Base-by-base conservation (phyloP, 352 stramenopile genomes). In the Peronospora farinosa region DNA sequence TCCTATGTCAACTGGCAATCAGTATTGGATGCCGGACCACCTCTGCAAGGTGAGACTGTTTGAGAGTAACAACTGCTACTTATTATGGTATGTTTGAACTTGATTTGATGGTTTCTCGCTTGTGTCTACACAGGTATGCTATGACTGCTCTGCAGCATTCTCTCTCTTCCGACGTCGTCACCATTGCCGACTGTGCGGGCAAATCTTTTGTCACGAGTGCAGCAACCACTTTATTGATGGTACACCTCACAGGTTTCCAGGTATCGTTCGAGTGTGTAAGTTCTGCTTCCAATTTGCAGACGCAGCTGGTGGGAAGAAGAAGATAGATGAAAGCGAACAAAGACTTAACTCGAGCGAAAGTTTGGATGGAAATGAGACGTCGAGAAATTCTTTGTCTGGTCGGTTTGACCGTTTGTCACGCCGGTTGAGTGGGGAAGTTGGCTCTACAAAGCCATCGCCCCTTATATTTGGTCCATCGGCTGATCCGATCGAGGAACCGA, bases 11-110 rank as follows among this genome's bases (percentile, higher is more conserved):
- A 59, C 66, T 42, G 67, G 54, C 41, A 78, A 72, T 11, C 74
- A 86, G 47, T 88, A 88, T 52, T 93, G 83, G 83, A 93, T 93
- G 83, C 83, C 83, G 3, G 83, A 93, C 45, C 65, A 90, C 38
- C 51, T 88, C 9, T 91, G 80, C 66, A 93, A 91, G 55, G 83
- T 89, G 33, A 33, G 60, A 40, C 15, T 7, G 2, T 27, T 27
- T 27, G 23, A 27, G 12, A 15, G 31, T 37, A 11, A 15, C 10
- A 15, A 27, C 9, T 51, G 30, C 13, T 17, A 10, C 9, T 39
- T 11, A 23, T 39, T 11, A n/a, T 21, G 31, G 1, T 17, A 6
- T 47, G n/a, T 43, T 12, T 23, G 6, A 19, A 41, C 10, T n/a
- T 7, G 2, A 35, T 32, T 17, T 50, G 11, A 15, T 40, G 25